These are phyloP conservation scores for Eimeria sp. DNA, from an alignment of 169 alveolate genomes.

Conservation along the genomic window DNA sequence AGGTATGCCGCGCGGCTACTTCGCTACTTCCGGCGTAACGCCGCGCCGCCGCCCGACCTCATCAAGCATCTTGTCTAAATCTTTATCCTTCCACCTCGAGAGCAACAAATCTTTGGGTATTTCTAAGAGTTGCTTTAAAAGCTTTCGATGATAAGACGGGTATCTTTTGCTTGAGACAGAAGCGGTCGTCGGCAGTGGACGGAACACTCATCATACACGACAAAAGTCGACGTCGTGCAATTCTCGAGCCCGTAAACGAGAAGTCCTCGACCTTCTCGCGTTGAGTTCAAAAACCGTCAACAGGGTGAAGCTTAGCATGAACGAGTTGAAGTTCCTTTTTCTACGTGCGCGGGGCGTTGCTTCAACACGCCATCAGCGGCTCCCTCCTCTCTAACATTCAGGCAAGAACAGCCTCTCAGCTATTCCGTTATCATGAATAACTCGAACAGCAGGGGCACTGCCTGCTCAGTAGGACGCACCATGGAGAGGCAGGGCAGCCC, in stretches of 20 bases:
- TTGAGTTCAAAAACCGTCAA: not conserved
- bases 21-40: not conserved
- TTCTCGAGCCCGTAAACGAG: not conserved
- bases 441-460: not conserved
- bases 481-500: conserved; percentile 11
- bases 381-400: not conserved
- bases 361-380: not conserved
- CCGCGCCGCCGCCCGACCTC: conserved; percentile 9
- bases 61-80: not conserved
- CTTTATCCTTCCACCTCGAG: not conserved
- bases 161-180: not conserved
- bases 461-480: conserved; percentile 4
- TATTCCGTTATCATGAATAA: not conserved
- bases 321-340: not conserved
- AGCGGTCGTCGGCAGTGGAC: conserved; percentile 1
- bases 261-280: not conserved
- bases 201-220: not conserved
- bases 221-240: not conserved
- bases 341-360: not conserved
- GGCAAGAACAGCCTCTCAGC: not conserved
- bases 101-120: not conserved
- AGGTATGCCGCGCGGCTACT: not conserved
- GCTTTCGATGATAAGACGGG: not conserved
- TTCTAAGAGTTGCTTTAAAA: not conserved
- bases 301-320: not conserved